These are phyloP conservation scores for Quercus bicolor DNA, from an alignment of 306 rosid genomes.

Conservation along the genomic window DNA sequence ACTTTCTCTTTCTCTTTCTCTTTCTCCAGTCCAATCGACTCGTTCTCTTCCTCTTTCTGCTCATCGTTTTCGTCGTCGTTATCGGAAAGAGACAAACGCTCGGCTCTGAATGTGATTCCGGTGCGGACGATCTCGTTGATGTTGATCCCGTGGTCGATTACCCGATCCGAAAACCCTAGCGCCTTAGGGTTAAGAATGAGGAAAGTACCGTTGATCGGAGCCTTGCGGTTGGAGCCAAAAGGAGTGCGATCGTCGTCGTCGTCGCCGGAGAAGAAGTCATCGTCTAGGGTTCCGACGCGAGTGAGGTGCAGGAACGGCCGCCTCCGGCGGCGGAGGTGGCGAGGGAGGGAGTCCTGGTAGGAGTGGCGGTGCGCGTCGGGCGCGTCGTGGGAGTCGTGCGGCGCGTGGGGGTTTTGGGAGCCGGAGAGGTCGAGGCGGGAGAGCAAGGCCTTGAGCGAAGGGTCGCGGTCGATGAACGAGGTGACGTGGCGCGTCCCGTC, in stretches of 20 bases:
- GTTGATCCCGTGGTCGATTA: slow-evolving; percentile 61
- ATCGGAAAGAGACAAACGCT: slow-evolving; percentile 14
- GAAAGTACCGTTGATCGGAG: slow-evolving; percentile 43
- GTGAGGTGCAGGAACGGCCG: slow-evolving; percentile 82
- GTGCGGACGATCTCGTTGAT: slow-evolving; percentile 64
- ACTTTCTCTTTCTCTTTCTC: slow-evolving; percentile 31
- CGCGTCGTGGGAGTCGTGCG: slow-evolving; percentile 4
- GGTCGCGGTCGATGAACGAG: slow-evolving; percentile 81
- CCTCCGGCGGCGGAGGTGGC: slow-evolving; percentile 42
- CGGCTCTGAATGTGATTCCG: slow-evolving; percentile 53
- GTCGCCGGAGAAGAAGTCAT: slow-evolving; percentile 83
- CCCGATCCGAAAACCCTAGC: slow-evolving; percentile 66
- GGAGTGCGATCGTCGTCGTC: slow-evolving; percentile 65
- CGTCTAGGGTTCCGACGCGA: slow-evolving; percentile 87
- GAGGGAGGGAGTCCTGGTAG: slow-evolving; percentile 21
- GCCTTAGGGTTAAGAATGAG: slow-evolving; percentile 32
- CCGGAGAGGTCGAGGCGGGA: slow-evolving; percentile 73
- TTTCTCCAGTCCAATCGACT: slow-evolving; percentile 22
- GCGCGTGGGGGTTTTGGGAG: neutral
- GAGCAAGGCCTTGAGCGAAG: slow-evolving; percentile 66
- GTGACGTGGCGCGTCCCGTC: slow-evolving; percentile 64
- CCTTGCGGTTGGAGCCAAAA: slow-evolving; percentile 44
- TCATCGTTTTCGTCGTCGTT: slow-evolving; percentile 18
- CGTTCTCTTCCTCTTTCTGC: slow-evolving; percentile 18
- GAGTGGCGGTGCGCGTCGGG: slow-evolving; percentile 1